Evolutionary conservation across 306 rosid species (phyloP), one percentile per base, ranked within the genome.

Genomic region (Prunus mume): DNA sequence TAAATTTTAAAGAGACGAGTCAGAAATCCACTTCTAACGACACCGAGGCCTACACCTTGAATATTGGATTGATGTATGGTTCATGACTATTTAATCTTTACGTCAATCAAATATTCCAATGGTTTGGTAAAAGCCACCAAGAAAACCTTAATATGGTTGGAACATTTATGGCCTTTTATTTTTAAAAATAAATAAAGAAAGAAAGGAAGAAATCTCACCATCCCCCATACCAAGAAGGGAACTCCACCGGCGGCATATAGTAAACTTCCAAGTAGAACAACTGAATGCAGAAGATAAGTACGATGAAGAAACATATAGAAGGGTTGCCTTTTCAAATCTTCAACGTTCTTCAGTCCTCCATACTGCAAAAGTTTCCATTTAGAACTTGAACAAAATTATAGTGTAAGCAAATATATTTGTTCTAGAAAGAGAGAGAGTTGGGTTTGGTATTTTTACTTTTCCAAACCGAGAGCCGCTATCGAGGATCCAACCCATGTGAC

Each of bases 401-500:
- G n/a, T 15, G 56, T 13, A 14, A 51, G 56, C 14, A 51, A 18
- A 47, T 47, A 47, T 13, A 47, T 47, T 10, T 47, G 51, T 0
- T 38, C 2, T 38, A 38, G 43, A 34, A 52, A 50, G 9, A 20
- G 47, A 10, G 50, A 13, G 15, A 15, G 57, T 18, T 0, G 12
- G 34, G 27, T 49, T 0, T 6, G 43, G 6, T 38, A 4, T 18
- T 6, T 83, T 61, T 83, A 91, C 98, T 88, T 87, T 90, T 80
- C 84, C 79, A 20, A 49, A 28, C 6, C 89, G 41, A 69, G 87
- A 75, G 68, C 78, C 83, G 67, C 88, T 84, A 78, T 93, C 97
- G 69, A 93, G 87, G 12, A 93, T 63, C 98, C 98, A 93, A 71
- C 87, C 88, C 90, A 90, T 88, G 57, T 93, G 98, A 54, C 98